Conservation (phyloP, 305 asterid species). For the Caryopteris hybrid region DNA sequence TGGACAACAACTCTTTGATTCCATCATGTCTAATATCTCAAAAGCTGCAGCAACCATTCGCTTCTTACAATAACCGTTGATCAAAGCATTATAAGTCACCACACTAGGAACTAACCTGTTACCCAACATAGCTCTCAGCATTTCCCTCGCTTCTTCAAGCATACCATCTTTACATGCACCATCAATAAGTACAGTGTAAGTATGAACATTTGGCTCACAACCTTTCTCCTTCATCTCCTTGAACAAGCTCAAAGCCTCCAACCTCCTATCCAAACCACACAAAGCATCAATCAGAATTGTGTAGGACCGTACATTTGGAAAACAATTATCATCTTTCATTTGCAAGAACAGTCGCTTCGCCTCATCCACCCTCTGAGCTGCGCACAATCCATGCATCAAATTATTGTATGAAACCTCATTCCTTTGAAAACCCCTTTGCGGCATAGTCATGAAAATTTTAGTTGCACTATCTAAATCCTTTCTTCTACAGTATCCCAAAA, state of each 20-base stretch:
- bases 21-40: slow-evolving; percentile 52
- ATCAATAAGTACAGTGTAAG: slow-evolving; percentile 67
- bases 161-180: slow-evolving; percentile 56
- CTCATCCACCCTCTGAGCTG: slow-evolving; percentile 51
- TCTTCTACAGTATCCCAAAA: slow-evolving; percentile 74
- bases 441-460: slow-evolving; percentile 47
- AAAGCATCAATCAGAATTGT: slow-evolving; percentile 72
- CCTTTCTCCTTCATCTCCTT: slow-evolving; percentile 77
- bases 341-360: slow-evolving; percentile 40
- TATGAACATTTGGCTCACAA: slow-evolving; percentile 62
- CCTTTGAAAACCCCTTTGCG: slow-evolving; percentile 52
- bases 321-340: slow-evolving; percentile 59
- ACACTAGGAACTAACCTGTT: slow-evolving; percentile 46
- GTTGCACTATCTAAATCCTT: slow-evolving; percentile 53
- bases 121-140: slow-evolving; percentile 42
- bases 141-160: slow-evolving; percentile 46
- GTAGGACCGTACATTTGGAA: slow-evolving; percentile 66
- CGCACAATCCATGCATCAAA: slow-evolving; percentile 78
- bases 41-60: slow-evolving; percentile 56
- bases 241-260: slow-evolving; percentile 61
- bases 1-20: slow-evolving; percentile 45
- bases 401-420: slow-evolving; percentile 66
- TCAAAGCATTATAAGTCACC: slow-evolving; percentile 67
- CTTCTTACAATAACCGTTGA: slow-evolving; percentile 68
- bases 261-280: slow-evolving; percentile 47